A percentile compares a stretch with the other conserved stretches of the same genome.
Conservation (phyloP, 2,329 filamentous ascomycete species). For the Trichoderma pleuroti region DNA sequence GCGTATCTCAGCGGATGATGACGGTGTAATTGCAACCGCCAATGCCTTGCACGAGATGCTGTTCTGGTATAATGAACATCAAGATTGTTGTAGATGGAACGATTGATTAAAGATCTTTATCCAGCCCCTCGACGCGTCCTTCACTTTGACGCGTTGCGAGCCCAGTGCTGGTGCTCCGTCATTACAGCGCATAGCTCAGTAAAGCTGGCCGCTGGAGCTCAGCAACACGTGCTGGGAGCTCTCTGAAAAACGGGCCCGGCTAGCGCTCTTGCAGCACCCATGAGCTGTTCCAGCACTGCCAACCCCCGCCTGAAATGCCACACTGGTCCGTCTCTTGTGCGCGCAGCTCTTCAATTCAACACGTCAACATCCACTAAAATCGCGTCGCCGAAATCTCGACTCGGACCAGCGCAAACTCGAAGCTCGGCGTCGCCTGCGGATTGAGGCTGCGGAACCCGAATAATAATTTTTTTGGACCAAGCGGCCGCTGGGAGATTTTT, state of each 20-base stretch:
- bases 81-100: background rate
- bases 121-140: slow-evolving; percentile 26
- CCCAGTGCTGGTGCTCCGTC: background rate
- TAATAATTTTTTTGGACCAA: background rate
- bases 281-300: background rate
- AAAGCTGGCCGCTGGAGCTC: slow-evolving; percentile 13
- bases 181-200: background rate
- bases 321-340: background rate
- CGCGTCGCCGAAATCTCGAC: slow-evolving; percentile 17
- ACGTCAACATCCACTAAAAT: slow-evolving; percentile 22
- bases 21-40: no score
- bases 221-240: slow-evolving; percentile 12
- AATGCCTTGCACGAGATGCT: background rate
- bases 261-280: background rate
- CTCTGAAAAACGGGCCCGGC: background rate
- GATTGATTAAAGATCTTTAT: background rate
- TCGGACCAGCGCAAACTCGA: slow-evolving; percentile 8
- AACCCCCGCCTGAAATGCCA: background rate
- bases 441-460: background rate
- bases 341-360: slow-evolving; percentile 5
- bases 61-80: background rate
- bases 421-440: slow-evolving; percentile 8
- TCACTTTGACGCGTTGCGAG: background rate
- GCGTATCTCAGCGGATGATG: no score
- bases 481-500: background rate